phyloP scores from a whole-genome alignment of 2,329 filamentous ascomycete species.

The Hypoxylon sp. region DNA sequence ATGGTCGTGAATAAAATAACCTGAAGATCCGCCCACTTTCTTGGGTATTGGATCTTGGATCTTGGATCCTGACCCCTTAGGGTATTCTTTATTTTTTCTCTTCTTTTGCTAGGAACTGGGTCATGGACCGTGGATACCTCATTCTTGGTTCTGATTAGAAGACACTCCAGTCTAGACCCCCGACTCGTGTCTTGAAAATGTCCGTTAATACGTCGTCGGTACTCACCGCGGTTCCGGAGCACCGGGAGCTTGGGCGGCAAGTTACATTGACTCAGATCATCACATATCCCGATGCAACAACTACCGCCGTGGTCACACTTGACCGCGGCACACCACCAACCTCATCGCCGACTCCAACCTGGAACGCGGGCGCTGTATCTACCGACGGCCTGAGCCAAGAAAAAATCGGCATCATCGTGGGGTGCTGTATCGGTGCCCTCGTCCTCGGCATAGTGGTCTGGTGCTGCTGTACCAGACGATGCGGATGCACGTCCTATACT shows the following conservation, averaged over 20 bases:
- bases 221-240: constrained; percentile 12
- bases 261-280: constrained; percentile 49
- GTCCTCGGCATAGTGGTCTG: constrained; percentile 44
- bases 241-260: constrained; percentile 40
- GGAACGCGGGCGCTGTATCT: constrained; percentile 23
- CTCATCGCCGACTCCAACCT: constrained; percentile 14
- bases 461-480: constrained; percentile 41
- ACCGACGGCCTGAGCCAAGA: constrained; percentile 40
- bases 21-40: constrained; percentile 30
- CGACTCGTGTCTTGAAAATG: constrained; percentile 23
- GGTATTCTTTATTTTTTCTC: too few relatives aligned
- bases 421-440: constrained; percentile 43
- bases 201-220: constrained; percentile 21
- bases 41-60: constrained; percentile 7
- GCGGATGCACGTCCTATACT: constrained; percentile 23
- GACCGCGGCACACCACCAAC: constrained; percentile 40
- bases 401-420: constrained; percentile 48
- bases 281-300: constrained; percentile 45
- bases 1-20: constrained; percentile 36
- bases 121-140: constrained; percentile 10
- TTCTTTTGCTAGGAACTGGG: constrained; percentile 18
- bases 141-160: constrained; percentile 30
- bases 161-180: constrained; percentile 18
- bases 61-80: constrained; percentile 20
- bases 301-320: constrained; percentile 48